Evolutionary conservation across 2,329 filamentous ascomycete genomes (phyloP), one percentile per base, ranked within the genome.

Genomic region (Cladorrhinum sp.): DNA sequence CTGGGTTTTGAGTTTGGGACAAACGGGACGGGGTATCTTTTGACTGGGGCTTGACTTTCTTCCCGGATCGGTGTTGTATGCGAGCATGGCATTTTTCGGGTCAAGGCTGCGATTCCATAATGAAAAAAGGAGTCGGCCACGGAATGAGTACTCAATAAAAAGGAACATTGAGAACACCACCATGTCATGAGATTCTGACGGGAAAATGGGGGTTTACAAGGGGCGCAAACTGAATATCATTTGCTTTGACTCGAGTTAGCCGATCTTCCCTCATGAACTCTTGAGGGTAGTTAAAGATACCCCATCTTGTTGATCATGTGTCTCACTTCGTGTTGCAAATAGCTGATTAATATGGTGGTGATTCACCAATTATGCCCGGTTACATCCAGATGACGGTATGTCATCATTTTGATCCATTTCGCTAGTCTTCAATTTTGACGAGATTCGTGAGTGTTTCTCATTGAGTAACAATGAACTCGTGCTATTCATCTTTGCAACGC

Each of bases 61-160:
- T 69, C 69, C 16, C 70, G 68, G 69, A 67, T 67, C 67, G 72
- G 71, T 36, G 33, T 73, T 57, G 72, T 73, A 74, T 71, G 69
- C 73, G 70, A 69, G 72, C 72, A 73, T 73, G 71, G 71, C 70
- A 72, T 72, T 73, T 70, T 68, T 70, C 70, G 70, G 72, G 71
- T 71, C 71, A 72, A 69, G 72, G 71, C 69, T 71, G 70, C 71
- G 68, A 70, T 72, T 69, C 67, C 65, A 69, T 66, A 66, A 46
- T 46, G 52, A 66, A 69, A 67, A 67, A 66, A 62, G 68, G 66
- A 65, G 66, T 68, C 64, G 67, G 64, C 66, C 65, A 69, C 62
- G 67, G 69, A 67, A 51, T 51, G 42, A 46, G 10, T 65, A 70
- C 68, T 70, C 68, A 69, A 70, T 69, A 68, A 64, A 69, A 64